phyloP scores from a whole-genome alignment of 139 green algal genomes.

The Volvox reticuliferus region DNA sequence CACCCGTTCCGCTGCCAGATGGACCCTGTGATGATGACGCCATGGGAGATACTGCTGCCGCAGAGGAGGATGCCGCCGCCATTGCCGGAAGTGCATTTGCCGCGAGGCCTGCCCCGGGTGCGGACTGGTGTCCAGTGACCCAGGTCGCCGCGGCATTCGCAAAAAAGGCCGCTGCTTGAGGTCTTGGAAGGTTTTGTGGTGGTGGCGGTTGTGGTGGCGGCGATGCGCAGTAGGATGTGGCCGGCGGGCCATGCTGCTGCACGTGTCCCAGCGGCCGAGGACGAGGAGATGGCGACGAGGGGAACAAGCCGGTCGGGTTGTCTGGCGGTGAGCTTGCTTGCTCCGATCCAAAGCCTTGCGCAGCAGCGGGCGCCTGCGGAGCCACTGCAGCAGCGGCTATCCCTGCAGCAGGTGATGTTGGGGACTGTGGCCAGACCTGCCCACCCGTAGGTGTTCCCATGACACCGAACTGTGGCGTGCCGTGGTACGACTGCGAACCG shows the following conservation, averaged over 20 bases:
- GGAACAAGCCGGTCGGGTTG: background rate
- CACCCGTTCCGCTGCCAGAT: background rate
- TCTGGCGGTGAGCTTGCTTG: constrained; percentile 10
- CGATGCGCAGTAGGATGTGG: background rate
- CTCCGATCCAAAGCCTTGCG: constrained; percentile 8
- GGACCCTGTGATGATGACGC: background rate
- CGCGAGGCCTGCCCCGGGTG: no score
- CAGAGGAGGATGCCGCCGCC: background rate
- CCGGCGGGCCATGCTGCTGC: background rate
- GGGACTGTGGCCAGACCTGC: background rate
- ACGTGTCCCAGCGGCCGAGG: no score
- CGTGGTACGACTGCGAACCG: background rate
- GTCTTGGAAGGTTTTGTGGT: no score
- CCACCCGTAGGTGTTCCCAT: constrained; percentile 2
- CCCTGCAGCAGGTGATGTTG: background rate
- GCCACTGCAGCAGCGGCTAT: background rate
- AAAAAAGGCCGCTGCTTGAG: no score
- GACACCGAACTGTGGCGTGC: background rate
- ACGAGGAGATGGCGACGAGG: background rate
- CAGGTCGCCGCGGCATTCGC: no score
- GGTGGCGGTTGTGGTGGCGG: background rate
- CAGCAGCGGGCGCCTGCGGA: background rate
- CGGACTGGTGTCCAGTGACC: no score
- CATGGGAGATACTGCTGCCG: background rate
- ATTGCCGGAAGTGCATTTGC: no score